Base-by-base conservation (phyloP, 2,329 filamentous ascomycete genomes). In the Beauveria rudraprayagi region DNA sequence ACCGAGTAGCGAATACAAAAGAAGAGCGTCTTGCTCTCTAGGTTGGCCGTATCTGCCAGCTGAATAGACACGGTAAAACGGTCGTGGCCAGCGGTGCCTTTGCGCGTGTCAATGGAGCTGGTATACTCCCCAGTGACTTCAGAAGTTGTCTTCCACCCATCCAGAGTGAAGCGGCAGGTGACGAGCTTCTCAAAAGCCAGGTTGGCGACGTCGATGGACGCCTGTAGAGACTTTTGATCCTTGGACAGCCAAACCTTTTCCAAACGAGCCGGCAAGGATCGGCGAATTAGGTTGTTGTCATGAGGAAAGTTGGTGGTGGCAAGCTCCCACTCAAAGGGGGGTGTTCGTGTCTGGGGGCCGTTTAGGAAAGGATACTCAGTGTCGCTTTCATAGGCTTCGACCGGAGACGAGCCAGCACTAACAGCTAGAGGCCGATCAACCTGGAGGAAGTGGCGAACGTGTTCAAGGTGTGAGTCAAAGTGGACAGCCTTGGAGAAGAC, bases 131-230 rank as follows among this genome's bases (percentile, higher is more conserved):
- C 93, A 43, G 83, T 82, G 1, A 97, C 89, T 72, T 99, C 94
- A 0, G 94, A 99, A 0, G 92, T 95, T 0, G 94, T 99, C 81
- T 96, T 96, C 94, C 94, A 99, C 76, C 96, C 94, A 73, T 99
- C 94, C 52, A 97, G 83, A 0, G 94, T 99, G 74, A 99, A 99
- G 56, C 94, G 86, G 72, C 91, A 93, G n/a, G 89, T 86, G 59
- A 99, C 91, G 6, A 81, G 75, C 76, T 99, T 99, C 59, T 92
- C 84, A 76, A 96, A 99, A 0, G 92, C 85, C 48, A 97, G 75
- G 74, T 99, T 99, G 71, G 88, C 86, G 24, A 96, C 92, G 8
- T 86, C 89, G 57, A 96, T 83, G 19, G 86, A 89, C 14, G 94
- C 94, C 56, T 96, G 81, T 65, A 99, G 77, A 1, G 83, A 90